Percentiles rank a stretch among this genome's conserved stretches.
phyloP scores from a whole-genome alignment of 148 eudicot species.

The Heliamphora exappendiculata region DNA sequence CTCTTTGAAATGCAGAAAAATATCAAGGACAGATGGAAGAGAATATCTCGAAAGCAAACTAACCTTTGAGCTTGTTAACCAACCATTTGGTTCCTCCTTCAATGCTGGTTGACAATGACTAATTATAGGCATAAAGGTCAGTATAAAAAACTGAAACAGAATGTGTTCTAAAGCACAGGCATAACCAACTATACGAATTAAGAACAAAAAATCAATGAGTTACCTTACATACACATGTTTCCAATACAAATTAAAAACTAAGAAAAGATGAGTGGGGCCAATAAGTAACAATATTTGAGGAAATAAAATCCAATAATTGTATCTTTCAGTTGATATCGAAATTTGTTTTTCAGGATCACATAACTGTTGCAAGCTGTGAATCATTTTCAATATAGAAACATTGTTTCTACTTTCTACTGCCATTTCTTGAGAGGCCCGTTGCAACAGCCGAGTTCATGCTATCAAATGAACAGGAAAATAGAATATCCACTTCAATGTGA shows the following conservation, averaged over 20 bases:
- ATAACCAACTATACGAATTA: background rate
- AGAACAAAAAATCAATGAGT: background rate
- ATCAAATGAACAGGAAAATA: background rate
- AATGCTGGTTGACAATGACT: conserved; percentile 74
- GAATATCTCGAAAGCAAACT: conserved; percentile 18
- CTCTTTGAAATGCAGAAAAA: background rate
- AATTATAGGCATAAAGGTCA: conserved; percentile 16
- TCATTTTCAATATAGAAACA: background rate
- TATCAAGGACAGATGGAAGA: background rate
- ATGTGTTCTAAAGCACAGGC: background rate
- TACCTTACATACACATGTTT: background rate
- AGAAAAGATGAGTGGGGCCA: background rate
- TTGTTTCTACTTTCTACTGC: background rate
- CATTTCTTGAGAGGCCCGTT: background rate
- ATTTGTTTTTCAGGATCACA: background rate
- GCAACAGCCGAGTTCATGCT: background rate
- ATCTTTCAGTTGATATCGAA: background rate
- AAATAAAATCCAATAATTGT: background rate
- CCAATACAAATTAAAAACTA: background rate
- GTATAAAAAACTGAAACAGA: conserved; percentile 7
- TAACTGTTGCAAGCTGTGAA: background rate
- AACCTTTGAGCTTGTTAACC: conserved; percentile 83
- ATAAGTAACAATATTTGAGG: background rate
- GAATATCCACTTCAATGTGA: background rate
- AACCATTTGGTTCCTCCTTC: conserved; percentile 73